Base-by-base conservation (phyloP, 352 stramenopile species). In the Phytophthora nicotianae region DNA sequence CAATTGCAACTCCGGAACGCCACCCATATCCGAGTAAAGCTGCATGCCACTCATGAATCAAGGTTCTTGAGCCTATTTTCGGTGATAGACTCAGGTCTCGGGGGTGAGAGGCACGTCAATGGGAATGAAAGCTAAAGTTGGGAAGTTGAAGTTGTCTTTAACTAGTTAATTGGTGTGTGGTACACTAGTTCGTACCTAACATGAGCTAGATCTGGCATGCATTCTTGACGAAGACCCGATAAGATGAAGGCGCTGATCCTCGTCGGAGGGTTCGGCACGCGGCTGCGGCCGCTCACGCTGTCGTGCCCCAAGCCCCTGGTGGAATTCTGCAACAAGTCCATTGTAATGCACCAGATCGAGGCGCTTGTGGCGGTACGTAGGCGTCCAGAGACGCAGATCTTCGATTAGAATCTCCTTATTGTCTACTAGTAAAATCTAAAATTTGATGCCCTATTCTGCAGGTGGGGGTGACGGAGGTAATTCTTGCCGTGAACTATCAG, bases 251-350 rank as follows among this genome's bases (percentile, higher is more conserved):
- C 89, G 65, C 62, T 97, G 74, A 96, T 97, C 59, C 77, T 97
- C 27, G 88, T 97, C 26, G 90, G 90, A 16, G 90, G 90, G 58
- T 97, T 96, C 66, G 90, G 90, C 53, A 97, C 90, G 72, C 84
- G 89, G 47, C 77, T 97, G 68, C 87, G 89, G 35, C 89, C 89
- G 62, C 85, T 96, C 21, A 96, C 89, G 49, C 86, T 97, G 41
- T 96, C 88, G 45, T 95, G 85, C 40, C 86, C 89, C 43, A 97
- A 96, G 76, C 89, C 89, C 26, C 74, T 97, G 21, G 89, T 97
- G 40, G 89, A 97, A 64, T 97, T 97, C 72, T 95, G 86, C 75
- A 97, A 97, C 75, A 96, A 95, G 50, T 87, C 89, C 9, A 93
- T 97, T 59, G 83, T 97, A 11, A 45, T 91, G 68, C 88, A 97